Conservation (phyloP, 1,284 basidiomycete genomes). For the Boletellus deceptivus region DNA sequence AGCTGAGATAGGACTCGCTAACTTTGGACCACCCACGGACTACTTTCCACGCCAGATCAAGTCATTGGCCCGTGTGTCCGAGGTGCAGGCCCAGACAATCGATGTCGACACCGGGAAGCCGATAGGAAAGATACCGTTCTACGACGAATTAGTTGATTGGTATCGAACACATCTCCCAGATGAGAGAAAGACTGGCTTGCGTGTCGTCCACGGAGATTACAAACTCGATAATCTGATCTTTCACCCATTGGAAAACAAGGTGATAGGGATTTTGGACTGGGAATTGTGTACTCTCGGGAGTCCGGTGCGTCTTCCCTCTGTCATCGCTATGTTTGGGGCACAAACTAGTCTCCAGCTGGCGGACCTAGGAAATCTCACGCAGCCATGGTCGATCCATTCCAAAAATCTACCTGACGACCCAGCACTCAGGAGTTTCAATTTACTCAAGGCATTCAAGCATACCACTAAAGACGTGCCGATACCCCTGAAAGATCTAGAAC, state of each 20-base stretch:
- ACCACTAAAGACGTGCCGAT: constrained; percentile 58
- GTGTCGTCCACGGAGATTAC: constrained; percentile 94
- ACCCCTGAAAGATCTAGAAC: constrained; percentile 71
- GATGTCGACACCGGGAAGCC: constrained; percentile 63
- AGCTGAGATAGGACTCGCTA: constrained; percentile 62
- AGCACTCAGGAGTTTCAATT: constrained; percentile 9
- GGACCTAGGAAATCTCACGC: constrained; percentile 89
- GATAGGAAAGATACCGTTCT: constrained; percentile 69
- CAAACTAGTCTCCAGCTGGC: constrained; percentile 56
- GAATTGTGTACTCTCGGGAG: constrained; percentile 92
- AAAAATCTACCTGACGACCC: constrained; percentile 35
- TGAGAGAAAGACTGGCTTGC: constrained; percentile 66
- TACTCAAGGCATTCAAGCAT: constrained; percentile 62
- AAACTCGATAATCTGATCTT: constrained; percentile 97
- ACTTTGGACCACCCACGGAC: constrained; percentile 75
- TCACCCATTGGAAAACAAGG: constrained; percentile 86
- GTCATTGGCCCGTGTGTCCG: constrained; percentile 73
- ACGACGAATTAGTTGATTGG: constrained; percentile 75
- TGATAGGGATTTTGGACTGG: constrained; percentile 97
- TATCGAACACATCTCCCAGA: constrained; percentile 73
- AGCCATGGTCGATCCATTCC: constrained; percentile 75
- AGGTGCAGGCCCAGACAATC: constrained; percentile 64
- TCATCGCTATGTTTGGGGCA: constrained; percentile 3
- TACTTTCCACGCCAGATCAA: constrained; percentile 95
- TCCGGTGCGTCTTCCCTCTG: constrained; percentile 48